Percentiles rank a stretch among this genome's conserved stretches.
Conservation (phyloP, 2,329 filamentous ascomycete genomes). For the Berkeleyomyces basicola region DNA sequence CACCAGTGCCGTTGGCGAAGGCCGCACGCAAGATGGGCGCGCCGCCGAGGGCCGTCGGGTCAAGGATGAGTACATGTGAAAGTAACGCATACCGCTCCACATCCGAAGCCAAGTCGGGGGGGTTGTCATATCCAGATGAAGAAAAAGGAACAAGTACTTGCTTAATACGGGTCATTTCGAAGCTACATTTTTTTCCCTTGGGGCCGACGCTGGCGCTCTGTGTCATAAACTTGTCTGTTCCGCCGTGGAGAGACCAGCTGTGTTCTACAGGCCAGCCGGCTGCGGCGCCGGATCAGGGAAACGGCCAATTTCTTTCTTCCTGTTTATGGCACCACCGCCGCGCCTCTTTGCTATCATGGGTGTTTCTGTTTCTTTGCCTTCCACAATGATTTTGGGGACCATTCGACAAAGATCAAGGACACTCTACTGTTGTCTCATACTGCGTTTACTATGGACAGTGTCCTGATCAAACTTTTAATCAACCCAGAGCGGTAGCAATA, state of each 20-base stretch:
- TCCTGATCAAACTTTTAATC: not conserved
- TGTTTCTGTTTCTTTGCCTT: not conserved
- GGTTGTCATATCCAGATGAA: not conserved
- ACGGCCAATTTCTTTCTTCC: not conserved
- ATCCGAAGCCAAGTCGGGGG: not conserved
- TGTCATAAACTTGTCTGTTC: not conserved
- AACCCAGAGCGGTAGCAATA: no score
- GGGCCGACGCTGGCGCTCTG: not conserved
- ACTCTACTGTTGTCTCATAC: not conserved
- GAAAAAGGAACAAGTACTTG: not conserved
- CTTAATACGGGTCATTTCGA: not conserved
- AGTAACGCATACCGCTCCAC: not conserved
- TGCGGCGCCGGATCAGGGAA: not conserved
- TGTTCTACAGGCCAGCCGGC: not conserved
- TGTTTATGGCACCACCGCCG: not conserved
- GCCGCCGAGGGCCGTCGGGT: slow-evolving; percentile 36
- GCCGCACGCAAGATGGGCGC: slow-evolving; percentile 17
- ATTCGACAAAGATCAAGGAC: not conserved
- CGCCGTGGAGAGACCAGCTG: not conserved
- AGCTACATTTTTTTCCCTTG: not conserved
- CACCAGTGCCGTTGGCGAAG: slow-evolving; percentile 25
- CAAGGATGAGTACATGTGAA: slow-evolving; percentile 52
- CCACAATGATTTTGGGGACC: not conserved
- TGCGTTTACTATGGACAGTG: not conserved
- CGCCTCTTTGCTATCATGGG: not conserved